These are phyloP conservation scores for Abrus pulchellus DNA, from an alignment of 306 rosid genomes.

Conservation along the genomic window DNA sequence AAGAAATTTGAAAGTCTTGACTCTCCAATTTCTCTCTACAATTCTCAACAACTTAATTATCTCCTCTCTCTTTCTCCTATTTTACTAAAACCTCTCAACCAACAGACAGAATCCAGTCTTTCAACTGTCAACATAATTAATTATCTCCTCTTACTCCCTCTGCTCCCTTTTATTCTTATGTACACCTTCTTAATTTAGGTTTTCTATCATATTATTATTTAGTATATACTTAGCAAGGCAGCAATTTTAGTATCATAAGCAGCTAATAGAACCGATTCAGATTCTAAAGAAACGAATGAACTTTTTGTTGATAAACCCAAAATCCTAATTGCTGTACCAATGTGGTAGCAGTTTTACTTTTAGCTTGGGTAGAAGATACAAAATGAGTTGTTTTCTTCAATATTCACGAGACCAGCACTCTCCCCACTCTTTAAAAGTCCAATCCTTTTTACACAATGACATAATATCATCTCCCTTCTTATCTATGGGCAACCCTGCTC, in stretches of 20 bases:
- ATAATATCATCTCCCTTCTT: too few relatives aligned
- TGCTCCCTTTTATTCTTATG: not conserved
- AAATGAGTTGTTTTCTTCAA: too few relatives aligned
- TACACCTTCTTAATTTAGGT: not conserved
- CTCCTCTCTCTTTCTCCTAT: not conserved
- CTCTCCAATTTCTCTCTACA: not conserved
- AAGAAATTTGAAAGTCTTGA: not conserved
- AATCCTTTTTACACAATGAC: too few relatives aligned
- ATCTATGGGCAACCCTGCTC: too few relatives aligned
- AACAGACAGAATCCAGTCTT: not conserved
- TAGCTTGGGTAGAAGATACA: too few relatives aligned
- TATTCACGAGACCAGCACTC: too few relatives aligned
- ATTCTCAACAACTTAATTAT: not conserved
- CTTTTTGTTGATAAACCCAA: too few relatives aligned
- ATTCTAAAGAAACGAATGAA: too few relatives aligned
- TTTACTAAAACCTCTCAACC: not conserved
- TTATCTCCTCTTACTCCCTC: not conserved
- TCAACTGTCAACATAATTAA: not conserved
- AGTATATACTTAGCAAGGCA: not conserved
- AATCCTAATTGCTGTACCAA: too few relatives aligned
- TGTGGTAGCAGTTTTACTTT: too few relatives aligned
- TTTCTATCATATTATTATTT: not conserved
- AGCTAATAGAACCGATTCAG: too few relatives aligned
- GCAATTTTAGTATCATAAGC: constrained; percentile 30
- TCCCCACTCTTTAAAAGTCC: too few relatives aligned